These are phyloP conservation scores for Eucalyptus urophylla DNA, from an alignment of 345 rosid species.

Conservation along the genomic window DNA sequence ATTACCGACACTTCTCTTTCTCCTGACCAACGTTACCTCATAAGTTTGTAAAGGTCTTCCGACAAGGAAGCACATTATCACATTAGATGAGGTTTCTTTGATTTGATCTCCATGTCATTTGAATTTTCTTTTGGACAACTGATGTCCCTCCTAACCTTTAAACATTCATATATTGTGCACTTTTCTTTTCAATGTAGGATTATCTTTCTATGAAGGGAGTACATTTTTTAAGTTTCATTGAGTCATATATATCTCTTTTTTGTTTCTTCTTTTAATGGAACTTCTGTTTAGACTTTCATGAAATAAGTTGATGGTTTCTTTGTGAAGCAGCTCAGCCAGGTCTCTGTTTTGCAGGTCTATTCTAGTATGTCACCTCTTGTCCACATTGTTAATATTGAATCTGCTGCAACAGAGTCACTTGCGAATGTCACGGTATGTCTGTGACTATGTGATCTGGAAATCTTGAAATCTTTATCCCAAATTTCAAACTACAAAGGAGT, in stretches of 20 bases:
- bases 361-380: slow-evolving; percentile 46
- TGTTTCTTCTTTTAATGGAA: not conserved
- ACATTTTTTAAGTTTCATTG: not conserved
- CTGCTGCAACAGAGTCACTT: slow-evolving; percentile 32
- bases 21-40: slow-evolving; percentile 48
- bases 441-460: not conserved
- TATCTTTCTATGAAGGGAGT: not conserved
- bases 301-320: not conserved
- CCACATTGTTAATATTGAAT: slow-evolving; percentile 43
- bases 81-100: not conserved
- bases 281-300: not conserved
- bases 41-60: slow-evolving; percentile 5
- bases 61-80: not conserved
- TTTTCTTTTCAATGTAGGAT: not conserved
- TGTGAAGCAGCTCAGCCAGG: not conserved
- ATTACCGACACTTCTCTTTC: slow-evolving; percentile 58
- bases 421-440: slow-evolving; percentile 47
- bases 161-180: not conserved
- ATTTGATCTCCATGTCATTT: not conserved
- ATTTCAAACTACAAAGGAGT: not conserved
- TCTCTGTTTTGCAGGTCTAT: slow-evolving; percentile 40
- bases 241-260: not conserved
- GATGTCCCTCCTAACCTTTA: not conserved
- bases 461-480: not conserved
- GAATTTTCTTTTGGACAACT: not conserved